These are phyloP conservation scores for Diplodia seriata DNA, from an alignment of 2,329 filamentous ascomycete species.

Conservation along the genomic window DNA sequence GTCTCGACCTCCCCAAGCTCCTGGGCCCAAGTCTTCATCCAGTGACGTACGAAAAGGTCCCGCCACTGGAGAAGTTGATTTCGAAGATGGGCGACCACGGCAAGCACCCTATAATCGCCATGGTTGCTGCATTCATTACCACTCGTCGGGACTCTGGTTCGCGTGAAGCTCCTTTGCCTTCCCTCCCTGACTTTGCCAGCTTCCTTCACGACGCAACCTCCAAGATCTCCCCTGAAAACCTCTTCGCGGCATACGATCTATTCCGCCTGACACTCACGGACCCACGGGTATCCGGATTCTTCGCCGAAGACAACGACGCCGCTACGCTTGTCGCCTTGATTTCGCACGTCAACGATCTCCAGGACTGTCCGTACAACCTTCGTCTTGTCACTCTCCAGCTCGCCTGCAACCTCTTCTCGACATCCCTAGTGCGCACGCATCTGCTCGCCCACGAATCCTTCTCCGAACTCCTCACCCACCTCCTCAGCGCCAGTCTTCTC, in stretches of 20 bases:
- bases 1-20: constrained; percentile 73
- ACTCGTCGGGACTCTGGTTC: constrained; percentile 64
- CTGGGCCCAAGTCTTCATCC: constrained; percentile 68
- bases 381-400: constrained; percentile 84
- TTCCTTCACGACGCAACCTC: constrained; percentile 65
- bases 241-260: constrained; percentile 87
- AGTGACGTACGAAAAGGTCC: constrained; percentile 76
- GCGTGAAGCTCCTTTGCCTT: constrained; percentile 72
- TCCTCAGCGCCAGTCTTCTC: constrained; percentile 79
- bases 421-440: constrained; percentile 71
- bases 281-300: constrained; percentile 78
- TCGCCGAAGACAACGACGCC: constrained; percentile 71
- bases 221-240: constrained; percentile 65
- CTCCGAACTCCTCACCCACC: constrained; percentile 63
- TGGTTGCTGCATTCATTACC: constrained; percentile 75
- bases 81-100: constrained; percentile 74
- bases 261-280: constrained; percentile 80
- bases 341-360: constrained; percentile 61
- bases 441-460: constrained; percentile 60
- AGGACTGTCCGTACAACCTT: constrained; percentile 75
- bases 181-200: constrained; percentile 68
- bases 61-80: constrained; percentile 81
- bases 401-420: constrained; percentile 83
- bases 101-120: constrained; percentile 66
- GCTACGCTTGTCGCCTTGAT: constrained; percentile 65